Evolutionary conservation across 2,329 filamentous ascomycete genomes (phyloP).

Genomic region (Fusarium equiseti): DNA sequence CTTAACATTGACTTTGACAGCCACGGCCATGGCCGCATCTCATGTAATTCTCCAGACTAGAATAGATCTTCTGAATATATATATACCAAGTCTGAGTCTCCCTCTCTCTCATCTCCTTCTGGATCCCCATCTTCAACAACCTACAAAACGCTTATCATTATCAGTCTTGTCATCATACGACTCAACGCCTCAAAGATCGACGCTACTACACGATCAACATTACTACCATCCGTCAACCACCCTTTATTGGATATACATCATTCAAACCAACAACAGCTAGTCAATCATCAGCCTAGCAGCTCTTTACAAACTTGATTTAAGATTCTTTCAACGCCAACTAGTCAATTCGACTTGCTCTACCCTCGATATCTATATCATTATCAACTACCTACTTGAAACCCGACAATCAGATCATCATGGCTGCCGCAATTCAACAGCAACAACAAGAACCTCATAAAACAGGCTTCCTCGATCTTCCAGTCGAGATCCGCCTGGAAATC

Average conservation of each 20-base stretch:
- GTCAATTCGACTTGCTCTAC: conserved; percentile 5
- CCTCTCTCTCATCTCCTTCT: conserved; percentile 9
- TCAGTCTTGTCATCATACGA: conserved; percentile 16
- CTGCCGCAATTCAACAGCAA: conserved; percentile 34
- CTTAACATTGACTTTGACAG: conserved; percentile 12
- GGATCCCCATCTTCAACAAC: conserved; percentile 16
- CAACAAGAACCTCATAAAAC: conserved; percentile 36
- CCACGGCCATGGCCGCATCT: conserved; percentile 20
- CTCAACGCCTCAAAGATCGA: conserved; percentile 33
- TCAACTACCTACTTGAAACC: conserved; percentile 2
- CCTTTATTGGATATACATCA: conserved; percentile 18
- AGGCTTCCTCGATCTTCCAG: conserved; percentile 56
- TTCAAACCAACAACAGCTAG: conserved; percentile 20
- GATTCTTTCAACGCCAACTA: conserved; percentile 2
- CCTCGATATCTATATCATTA: neutral
- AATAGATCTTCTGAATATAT: conserved; percentile 19
- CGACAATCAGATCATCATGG: conserved; percentile 36
- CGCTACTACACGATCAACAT: conserved; percentile 19
- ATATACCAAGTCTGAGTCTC: conserved; percentile 29
- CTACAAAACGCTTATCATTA: conserved; percentile 25
- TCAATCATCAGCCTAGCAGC: conserved; percentile 23
- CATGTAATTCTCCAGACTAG: neutral
- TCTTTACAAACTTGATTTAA: conserved; percentile 24
- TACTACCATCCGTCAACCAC: conserved; percentile 6
- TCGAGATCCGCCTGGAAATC: conserved; percentile 62